These are phyloP conservation scores for Cyberlindnera maritima DNA, from an alignment of 805 yeast genomes.

Conservation along the genomic window DNA sequence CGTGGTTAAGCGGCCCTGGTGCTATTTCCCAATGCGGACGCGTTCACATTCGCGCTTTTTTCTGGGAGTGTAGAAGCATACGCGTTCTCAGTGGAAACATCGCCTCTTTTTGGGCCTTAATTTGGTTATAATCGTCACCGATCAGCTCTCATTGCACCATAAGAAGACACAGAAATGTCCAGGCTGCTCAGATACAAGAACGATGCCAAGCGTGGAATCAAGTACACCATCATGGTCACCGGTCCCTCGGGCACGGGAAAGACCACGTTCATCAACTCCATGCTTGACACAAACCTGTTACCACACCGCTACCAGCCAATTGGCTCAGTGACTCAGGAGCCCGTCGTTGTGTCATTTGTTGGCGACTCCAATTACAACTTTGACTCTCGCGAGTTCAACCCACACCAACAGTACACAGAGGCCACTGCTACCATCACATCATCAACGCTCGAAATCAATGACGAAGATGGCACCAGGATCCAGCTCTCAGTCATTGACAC, in stretches of 20 bases:
- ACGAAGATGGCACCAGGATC: conserved; percentile 57
- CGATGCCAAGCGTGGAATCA: conserved; percentile 70
- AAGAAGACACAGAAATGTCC: conserved; percentile 11
- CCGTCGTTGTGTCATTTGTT: conserved; percentile 20
- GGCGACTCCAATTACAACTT: conserved; percentile 42
- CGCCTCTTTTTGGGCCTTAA: too few species aligned
- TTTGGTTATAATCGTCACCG: too few species aligned
- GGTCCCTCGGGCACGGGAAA: conserved; percentile 80
- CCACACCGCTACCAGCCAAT: conserved; percentile 53
- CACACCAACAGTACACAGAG: conserved; percentile 54
- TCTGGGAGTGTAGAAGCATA: too few species aligned
- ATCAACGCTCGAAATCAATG: conserved; percentile 56
- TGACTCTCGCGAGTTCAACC: conserved; percentile 59
- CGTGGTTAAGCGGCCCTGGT: too few species aligned
- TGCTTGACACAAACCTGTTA: conserved; percentile 59
- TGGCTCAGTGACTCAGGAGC: conserved; percentile 29
- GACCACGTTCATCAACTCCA: conserved; percentile 68
- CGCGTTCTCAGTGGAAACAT: too few species aligned
- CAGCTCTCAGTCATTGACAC: conserved; percentile 65
- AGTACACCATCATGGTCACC: conserved; percentile 68
- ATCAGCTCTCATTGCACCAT: too few species aligned
- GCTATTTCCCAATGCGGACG: too few species aligned
- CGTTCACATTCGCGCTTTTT: too few species aligned
- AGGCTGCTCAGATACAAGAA: conserved; percentile 45
- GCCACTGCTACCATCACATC: conserved; percentile 77